These are phyloP conservation scores for Aspergillus fructus DNA, from an alignment of 2,329 filamentous ascomycete genomes.

Conservation along the genomic window DNA sequence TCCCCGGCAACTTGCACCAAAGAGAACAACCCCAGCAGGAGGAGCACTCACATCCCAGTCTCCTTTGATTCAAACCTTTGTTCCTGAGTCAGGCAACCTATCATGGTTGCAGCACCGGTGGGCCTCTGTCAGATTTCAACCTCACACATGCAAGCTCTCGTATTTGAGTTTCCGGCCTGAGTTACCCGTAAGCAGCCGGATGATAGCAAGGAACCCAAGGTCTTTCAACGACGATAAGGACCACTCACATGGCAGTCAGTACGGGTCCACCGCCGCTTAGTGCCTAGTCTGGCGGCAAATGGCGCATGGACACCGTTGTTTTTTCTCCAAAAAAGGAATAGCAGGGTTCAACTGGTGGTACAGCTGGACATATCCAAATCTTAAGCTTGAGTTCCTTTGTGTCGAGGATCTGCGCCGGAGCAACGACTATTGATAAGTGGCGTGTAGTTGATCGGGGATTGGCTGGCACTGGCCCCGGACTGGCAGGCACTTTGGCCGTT, in stretches of 20 bases:
- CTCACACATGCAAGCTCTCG: neutral
- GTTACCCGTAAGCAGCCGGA: neutral
- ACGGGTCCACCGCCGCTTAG: neutral
- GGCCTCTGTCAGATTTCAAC: neutral
- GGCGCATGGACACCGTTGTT: neutral
- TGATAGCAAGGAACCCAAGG: neutral
- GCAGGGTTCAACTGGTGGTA: neutral
- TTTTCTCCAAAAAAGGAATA: neutral
- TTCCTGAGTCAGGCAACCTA: constrained; percentile 6
- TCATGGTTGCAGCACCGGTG: neutral
- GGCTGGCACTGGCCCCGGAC: neutral
- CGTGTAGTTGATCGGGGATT: constrained; percentile 9
- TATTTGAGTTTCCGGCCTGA: neutral
- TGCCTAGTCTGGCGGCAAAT: constrained; percentile 11
- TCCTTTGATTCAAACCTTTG: neutral
- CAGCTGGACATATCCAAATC: constrained; percentile 1
- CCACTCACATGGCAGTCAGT: neutral
- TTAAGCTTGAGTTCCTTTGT: constrained; percentile 1
- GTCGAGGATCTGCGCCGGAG: constrained; percentile 3
- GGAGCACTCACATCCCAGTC: neutral
- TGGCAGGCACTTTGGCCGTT: too few species aligned
- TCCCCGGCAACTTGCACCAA: neutral
- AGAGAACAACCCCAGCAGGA: neutral
- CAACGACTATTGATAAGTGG: constrained; percentile 8
- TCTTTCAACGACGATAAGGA: neutral